phyloP scores from a whole-genome alignment of 192 early-diverging fungal species.

The Coemansia sp. region DNA sequence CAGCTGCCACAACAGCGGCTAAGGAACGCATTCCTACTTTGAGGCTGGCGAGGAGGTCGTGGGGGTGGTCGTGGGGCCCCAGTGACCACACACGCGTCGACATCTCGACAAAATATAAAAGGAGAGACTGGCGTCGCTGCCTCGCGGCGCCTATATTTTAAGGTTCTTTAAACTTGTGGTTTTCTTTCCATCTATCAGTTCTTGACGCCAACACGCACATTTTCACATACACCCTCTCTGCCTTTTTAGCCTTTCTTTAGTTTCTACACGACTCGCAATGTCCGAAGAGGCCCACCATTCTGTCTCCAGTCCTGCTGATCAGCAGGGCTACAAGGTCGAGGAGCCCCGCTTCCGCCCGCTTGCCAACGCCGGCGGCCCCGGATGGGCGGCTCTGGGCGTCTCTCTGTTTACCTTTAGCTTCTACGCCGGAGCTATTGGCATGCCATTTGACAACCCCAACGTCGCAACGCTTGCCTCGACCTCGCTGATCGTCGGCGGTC shows the following conservation, averaged over 20 bases:
- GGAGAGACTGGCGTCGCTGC: not conserved
- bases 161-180: not conserved
- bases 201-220: too few species aligned
- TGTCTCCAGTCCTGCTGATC: constrained; percentile 11
- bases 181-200: too few species aligned
- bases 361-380: constrained; percentile 43
- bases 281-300: constrained; percentile 25
- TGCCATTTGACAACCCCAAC: constrained; percentile 51
- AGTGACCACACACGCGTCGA: not conserved
- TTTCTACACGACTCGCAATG: constrained; percentile 10
- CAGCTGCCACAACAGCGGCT: not conserved
- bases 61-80: constrained; percentile 3
- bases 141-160: not conserved
- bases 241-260: not conserved
- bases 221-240: too few species aligned
- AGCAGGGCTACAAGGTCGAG: constrained; percentile 14
- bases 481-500: constrained; percentile 47
- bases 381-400: constrained; percentile 50
- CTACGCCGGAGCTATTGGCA: constrained; percentile 50
- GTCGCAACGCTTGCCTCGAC: constrained; percentile 48
- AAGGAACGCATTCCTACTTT: constrained; percentile 2
- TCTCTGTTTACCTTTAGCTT: constrained; percentile 53
- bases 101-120: not conserved
- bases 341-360: constrained; percentile 50
- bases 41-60: too few species aligned